Conservation (phyloP, 495 filamentous ascomycete species). For the Parathielavia hyrcaniae region DNA sequence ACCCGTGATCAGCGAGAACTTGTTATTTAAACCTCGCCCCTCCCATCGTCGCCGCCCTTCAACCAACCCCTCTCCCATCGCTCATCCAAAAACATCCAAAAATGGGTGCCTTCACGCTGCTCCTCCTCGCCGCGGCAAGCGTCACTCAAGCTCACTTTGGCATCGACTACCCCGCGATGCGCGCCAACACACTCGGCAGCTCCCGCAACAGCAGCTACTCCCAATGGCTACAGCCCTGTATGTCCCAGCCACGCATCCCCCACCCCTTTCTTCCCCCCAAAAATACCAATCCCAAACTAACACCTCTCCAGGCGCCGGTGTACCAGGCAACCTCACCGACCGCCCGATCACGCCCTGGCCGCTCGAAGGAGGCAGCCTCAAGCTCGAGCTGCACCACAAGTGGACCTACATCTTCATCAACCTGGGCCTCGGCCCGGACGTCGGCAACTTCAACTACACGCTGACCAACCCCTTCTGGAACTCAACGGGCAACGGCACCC, state of each 20-base stretch:
- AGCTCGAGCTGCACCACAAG: slow-evolving; percentile 47
- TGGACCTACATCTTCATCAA: slow-evolving; percentile 58
- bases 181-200: slow-evolving; percentile 44
- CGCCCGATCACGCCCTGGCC: slow-evolving; percentile 59
- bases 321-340: slow-evolving; percentile 38
- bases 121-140: slow-evolving; percentile 31
- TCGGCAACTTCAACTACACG: slow-evolving; percentile 55
- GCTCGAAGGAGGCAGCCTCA: slow-evolving; percentile 49
- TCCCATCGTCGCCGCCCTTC: neutral
- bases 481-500: slow-evolving; percentile 54
- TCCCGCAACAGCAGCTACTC: slow-evolving; percentile 30
- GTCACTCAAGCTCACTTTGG: slow-evolving; percentile 52
- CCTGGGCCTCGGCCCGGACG: slow-evolving; percentile 51
- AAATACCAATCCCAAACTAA: slow-evolving; percentile 9
- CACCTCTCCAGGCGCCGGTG: slow-evolving; percentile 46
- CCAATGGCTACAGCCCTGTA: slow-evolving; percentile 57
- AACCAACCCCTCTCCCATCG: neutral
- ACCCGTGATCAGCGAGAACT: neutral
- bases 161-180: slow-evolving; percentile 53
- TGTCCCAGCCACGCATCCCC: slow-evolving; percentile 11
- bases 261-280: slow-evolving; percentile 10
- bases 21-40: neutral
- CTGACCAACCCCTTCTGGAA: slow-evolving; percentile 49
- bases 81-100: slow-evolving; percentile 12
- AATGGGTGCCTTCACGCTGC: slow-evolving; percentile 32